Conservation (phyloP, 2,329 filamentous ascomycete genomes). For the Fusarium piperis region DNA sequence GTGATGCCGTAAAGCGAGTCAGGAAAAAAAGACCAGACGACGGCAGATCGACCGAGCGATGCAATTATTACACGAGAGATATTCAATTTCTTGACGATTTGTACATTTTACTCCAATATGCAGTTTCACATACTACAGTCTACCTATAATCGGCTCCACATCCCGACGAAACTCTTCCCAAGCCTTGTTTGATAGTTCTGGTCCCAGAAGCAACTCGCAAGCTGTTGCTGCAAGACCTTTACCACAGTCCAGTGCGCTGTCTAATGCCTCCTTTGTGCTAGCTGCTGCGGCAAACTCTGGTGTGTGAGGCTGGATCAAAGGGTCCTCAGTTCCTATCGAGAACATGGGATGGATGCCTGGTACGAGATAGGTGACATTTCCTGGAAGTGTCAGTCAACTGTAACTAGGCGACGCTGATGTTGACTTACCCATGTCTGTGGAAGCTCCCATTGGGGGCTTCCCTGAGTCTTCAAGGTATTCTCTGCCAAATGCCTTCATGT, state of each 20-base stretch:
- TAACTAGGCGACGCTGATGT: rapidly evolving
- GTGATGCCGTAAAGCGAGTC: not conserved
- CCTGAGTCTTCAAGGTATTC: slow-evolving; percentile 13
- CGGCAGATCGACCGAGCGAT: not conserved
- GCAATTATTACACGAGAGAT: not conserved
- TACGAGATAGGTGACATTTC: slow-evolving; percentile 34
- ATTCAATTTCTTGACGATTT: not conserved
- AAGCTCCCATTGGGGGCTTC: slow-evolving; percentile 33
- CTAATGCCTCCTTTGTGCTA: slow-evolving; percentile 19
- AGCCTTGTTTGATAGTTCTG: slow-evolving; percentile 8
- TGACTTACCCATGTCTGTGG: slow-evolving; percentile 36
- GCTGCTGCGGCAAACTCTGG: slow-evolving; percentile 30
- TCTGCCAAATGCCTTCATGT: slow-evolving; percentile 33
- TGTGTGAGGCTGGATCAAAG: slow-evolving; percentile 29
- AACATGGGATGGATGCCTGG: slow-evolving; percentile 40
- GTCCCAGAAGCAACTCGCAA: slow-evolving; percentile 9
- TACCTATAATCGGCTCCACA: slow-evolving; percentile 10
- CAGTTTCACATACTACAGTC: slow-evolving; percentile 8
- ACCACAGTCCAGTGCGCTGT: slow-evolving; percentile 29
- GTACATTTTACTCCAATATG: not conserved
- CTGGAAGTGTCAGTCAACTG: not conserved
- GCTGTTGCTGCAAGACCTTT: slow-evolving; percentile 37
- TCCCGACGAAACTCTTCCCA: slow-evolving; percentile 24
- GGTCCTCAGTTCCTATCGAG: slow-evolving; percentile 30
- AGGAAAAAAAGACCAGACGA: not conserved